Evolutionary conservation across 2,329 filamentous ascomycete species (phyloP), one percentile per base, ranked within the genome.

Genomic region (Ramularia endophylla): DNA sequence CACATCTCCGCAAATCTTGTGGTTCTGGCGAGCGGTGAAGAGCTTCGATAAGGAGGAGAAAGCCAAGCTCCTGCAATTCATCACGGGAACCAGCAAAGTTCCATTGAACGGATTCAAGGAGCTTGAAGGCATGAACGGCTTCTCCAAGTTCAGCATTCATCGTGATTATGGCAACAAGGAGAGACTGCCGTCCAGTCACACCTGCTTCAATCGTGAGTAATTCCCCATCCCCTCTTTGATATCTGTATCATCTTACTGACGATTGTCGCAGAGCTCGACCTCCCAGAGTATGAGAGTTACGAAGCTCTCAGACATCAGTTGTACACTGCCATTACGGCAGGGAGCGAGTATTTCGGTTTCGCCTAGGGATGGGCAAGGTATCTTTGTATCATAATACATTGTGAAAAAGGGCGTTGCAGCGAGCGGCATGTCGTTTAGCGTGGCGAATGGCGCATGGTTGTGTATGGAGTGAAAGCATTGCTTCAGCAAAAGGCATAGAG

Each of bases 21-120:
- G 92, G 92, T 98, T 98, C 79, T 98, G 92, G 92, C 84, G 94
- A 58, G 92, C 92, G 18, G 81, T 98, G 31, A 83, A 92, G 56
- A 95, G 89, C 4, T 98, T 95, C 60, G 94, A 97, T 71, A 97
- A 97, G 70, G 94, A 98, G 70, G 94, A 98, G 69, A 86, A 87
- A 46, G 92, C 92, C 56, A 98, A 98, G 68, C 72, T 98, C 48
- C 76, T 98, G 32, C 92, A 98, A 61, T 98, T 98, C 64, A 92
- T 98, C 53, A 98, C 94, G 1, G 92, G 92, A 63, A 98, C 94
- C 13, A 94, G 86, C 65, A 98, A 98, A 69, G 94, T 98, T 34
- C 92, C 92, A 28, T 80, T 98, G 36, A 98, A 98, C 56, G 92
- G 92, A 9, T 98, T 98, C 76, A 95, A 95, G 70, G 92, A 98